These are phyloP conservation scores for Sporothrix luriei DNA, from an alignment of 2,329 filamentous ascomycete genomes.

Conservation along the genomic window DNA sequence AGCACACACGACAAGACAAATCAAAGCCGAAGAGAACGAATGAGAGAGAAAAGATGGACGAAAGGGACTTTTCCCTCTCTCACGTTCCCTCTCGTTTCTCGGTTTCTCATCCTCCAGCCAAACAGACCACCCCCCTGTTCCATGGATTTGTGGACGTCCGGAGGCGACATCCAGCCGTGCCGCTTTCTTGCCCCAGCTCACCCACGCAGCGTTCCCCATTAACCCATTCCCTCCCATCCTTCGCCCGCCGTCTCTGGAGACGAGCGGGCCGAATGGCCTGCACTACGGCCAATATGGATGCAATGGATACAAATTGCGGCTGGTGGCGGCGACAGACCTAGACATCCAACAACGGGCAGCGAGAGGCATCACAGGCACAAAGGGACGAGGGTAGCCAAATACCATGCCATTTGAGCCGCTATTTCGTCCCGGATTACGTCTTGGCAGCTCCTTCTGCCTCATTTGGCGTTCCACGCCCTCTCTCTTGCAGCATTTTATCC, in stretches of 20 bases:
- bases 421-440: constrained; percentile 23
- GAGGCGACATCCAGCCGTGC: constrained; percentile 27
- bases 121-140: background rate
- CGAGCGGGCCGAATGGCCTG: constrained; percentile 27
- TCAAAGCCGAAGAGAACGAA: background rate
- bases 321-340: background rate
- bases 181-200: constrained; percentile 16
- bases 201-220: constrained; percentile 1
- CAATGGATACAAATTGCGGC: constrained; percentile 18
- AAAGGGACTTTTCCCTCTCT: background rate
- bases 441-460: constrained; percentile 18
- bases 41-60: background rate
- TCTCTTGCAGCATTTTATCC: background rate
- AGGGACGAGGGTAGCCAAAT: background rate
- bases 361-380: constrained; percentile 1
- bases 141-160: constrained; percentile 7
- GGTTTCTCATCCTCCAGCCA: background rate
- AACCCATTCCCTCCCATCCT: constrained; percentile 8
- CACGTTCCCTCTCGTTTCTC: background rate
- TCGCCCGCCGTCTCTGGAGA: constrained; percentile 18
- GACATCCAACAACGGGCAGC: background rate
- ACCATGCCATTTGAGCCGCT: constrained; percentile 15
- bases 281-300: constrained; percentile 20
- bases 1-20: background rate
- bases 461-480: background rate